phyloP scores from a whole-genome alignment of 83 land plant genomes.

The Diphasiastrum complanatum region DNA sequence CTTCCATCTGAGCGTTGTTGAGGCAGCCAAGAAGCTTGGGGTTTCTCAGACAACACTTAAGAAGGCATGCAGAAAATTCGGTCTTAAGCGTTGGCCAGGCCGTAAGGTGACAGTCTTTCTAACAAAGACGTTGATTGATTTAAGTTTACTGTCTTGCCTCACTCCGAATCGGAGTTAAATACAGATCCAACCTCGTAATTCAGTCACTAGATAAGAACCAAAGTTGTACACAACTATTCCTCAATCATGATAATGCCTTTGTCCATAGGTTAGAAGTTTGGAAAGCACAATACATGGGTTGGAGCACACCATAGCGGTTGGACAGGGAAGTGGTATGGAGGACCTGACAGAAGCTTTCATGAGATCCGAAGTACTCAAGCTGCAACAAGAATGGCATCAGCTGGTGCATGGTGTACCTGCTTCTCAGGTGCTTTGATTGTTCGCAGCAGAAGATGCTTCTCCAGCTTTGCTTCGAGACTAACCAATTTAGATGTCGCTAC shows the following conservation, averaged over 20 bases:
- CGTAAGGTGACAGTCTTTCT: slow-evolving; percentile 27
- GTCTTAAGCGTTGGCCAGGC: slow-evolving; percentile 39
- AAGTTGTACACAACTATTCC: background rate
- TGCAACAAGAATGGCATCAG: slow-evolving; percentile 41
- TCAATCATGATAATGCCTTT: no score
- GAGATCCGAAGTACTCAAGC: slow-evolving; percentile 29
- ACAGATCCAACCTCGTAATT: background rate
- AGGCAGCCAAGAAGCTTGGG: slow-evolving; percentile 39
- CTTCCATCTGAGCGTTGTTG: slow-evolving; percentile 37
- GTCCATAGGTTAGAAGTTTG: slow-evolving; percentile 40
- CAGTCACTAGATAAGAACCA: background rate
- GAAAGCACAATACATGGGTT: slow-evolving; percentile 40
- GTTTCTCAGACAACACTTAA: slow-evolving; percentile 38
- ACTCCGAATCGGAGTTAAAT: background rate
- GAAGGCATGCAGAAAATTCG: slow-evolving; percentile 38
- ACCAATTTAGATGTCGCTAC: background rate
- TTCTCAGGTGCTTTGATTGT: slow-evolving; percentile 2
- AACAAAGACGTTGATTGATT: background rate
- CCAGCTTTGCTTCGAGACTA: background rate
- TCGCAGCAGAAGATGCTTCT: background rate
- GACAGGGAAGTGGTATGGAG: slow-evolving; percentile 40
- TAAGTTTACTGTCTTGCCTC: background rate
- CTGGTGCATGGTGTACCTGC: slow-evolving; percentile 37
- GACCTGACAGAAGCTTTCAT: slow-evolving; percentile 35
- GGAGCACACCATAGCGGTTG: slow-evolving; percentile 38